Percentiles rank a stretch among this genome's conserved stretches.
phyloP scores from a whole-genome alignment of 257 asterid species.

The Gynochthodes officinalis region DNA sequence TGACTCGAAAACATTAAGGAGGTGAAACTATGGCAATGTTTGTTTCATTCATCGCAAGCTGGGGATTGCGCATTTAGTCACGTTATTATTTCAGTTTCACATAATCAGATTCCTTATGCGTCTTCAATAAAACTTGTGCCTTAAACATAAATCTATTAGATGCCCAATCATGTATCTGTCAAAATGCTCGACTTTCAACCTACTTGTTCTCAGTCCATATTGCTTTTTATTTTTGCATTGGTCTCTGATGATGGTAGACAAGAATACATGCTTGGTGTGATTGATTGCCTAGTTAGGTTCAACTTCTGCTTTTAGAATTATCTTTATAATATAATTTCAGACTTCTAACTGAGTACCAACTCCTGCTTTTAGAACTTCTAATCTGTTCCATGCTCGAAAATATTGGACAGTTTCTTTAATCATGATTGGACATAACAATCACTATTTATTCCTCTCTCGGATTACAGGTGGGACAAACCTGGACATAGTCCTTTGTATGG shows the following conservation, averaged over 20 bases:
- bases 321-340: not conserved
- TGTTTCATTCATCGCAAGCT: too few species aligned
- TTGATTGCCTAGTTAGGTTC: not conserved
- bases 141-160: not conserved
- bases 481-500: conserved; percentile 91
- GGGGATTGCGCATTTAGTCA: not conserved
- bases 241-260: not conserved
- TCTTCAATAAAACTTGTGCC: not conserved
- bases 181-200: not conserved
- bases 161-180: not conserved
- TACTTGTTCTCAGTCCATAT: not conserved
- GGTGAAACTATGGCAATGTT: too few species aligned
- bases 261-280: not conserved
- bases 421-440: not conserved
- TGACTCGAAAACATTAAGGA: too few species aligned
- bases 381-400: not conserved
- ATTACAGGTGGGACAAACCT: conserved; percentile 92
- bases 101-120: not conserved
- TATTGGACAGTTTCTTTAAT: conserved; percentile 6
- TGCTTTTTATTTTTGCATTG: not conserved
- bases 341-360: conserved; percentile 32
- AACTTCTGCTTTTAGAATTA: not conserved
- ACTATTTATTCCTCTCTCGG: not conserved
- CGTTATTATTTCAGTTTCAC: not conserved
- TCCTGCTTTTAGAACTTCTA: conserved; percentile 22